Conservation (phyloP, 78 protist species). For the Dictyostelium firmibasis region DNA sequence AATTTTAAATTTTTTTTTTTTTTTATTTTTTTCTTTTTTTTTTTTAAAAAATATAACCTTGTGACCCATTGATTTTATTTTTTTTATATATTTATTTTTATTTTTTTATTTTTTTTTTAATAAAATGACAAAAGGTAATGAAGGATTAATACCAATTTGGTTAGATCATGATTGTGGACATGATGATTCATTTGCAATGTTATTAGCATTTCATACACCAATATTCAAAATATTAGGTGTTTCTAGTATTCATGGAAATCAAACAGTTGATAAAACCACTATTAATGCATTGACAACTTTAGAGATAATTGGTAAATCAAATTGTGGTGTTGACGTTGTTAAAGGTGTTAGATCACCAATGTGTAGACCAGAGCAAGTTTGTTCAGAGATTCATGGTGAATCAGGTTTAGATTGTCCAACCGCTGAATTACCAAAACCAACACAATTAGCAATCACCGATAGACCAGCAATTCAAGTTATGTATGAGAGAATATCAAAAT, state of each 20-base stretch:
- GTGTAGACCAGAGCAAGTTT: conserved; percentile 20
- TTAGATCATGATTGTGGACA: conserved; percentile 92
- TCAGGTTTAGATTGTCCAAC: conserved; percentile 85
- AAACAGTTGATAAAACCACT: conserved; percentile 91
- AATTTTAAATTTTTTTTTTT: too few species aligned
- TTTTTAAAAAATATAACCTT: too few species aligned
- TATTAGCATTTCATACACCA: conserved; percentile 70
- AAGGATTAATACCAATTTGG: conserved; percentile 58
- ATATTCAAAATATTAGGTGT: conserved; percentile 80
- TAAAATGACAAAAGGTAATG: neutral
- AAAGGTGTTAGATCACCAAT: conserved; percentile 76
- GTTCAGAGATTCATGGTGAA: conserved; percentile 94
- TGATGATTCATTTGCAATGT: conserved; percentile 93
- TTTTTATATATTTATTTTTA: neutral
- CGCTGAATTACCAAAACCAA: conserved; percentile 1
- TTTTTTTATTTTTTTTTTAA: neutral
- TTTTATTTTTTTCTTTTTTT: too few species aligned
- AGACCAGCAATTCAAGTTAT: conserved; percentile 47
- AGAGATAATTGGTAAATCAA: conserved; percentile 38
- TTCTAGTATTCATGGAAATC: conserved; percentile 92
- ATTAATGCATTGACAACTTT: conserved; percentile 81
- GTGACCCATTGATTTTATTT: too few species aligned
- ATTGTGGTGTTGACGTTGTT: conserved; percentile 22
- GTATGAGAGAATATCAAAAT: conserved; percentile 25
- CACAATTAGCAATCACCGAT: neutral